Evolutionary conservation across 2,329 filamentous ascomycete genomes (phyloP).

Genomic region (Microdochium paspali): DNA sequence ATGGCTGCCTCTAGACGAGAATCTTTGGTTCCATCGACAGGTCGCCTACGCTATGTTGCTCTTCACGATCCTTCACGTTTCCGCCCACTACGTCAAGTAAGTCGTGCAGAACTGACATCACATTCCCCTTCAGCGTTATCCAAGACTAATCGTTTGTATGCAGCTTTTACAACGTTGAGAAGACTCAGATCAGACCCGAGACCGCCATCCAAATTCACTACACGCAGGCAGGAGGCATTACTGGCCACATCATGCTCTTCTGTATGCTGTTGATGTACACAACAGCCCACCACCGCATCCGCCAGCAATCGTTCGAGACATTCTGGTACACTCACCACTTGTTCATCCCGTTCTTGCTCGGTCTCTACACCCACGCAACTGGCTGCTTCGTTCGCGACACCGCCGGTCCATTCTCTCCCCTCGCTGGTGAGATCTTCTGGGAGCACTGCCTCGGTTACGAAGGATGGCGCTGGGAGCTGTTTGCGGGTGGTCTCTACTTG

Average conservation of each 20-base stretch:
- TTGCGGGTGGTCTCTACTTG: conserved; percentile 77
- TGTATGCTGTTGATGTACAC: conserved; percentile 99
- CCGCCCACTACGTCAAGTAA: conserved; percentile 89
- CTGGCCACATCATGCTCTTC: conserved; percentile 95
- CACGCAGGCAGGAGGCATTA: conserved; percentile 78
- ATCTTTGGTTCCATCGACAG: conserved; percentile 93
- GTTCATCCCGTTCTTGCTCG: conserved; percentile 93
- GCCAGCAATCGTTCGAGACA: conserved; percentile 94
- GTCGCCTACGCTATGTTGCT: conserved; percentile 81
- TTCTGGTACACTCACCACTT: conserved; percentile 99
- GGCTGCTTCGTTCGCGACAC: conserved; percentile 94
- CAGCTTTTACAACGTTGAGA: conserved; percentile 93
- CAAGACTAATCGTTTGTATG: conserved; percentile 12
- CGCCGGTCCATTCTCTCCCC: conserved; percentile 63
- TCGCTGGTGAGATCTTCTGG: conserved; percentile 79
- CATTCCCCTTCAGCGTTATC: conserved; percentile 2
- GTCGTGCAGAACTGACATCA: conserved; percentile 13
- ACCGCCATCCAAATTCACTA: conserved; percentile 89
- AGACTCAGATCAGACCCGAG: conserved; percentile 68
- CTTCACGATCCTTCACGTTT: conserved; percentile 69
- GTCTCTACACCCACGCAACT: conserved; percentile 89
- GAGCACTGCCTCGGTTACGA: conserved; percentile 88
- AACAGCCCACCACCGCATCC: conserved; percentile 83
- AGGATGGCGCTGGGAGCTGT: conserved; percentile 94
- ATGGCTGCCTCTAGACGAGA: conserved; percentile 91